Conservation (phyloP, 176 grass and related monocot genomes). For the bread wheat (Triticum aestivum) region IWGSC_CS_RefSeq_v2.1 NC_057802.1:278973790-278974289, state of each 20-base stretch:
- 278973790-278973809: slow-evolving; percentile 47
- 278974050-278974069: background rate
- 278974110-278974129: too few relatives aligned
- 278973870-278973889: slow-evolving; percentile 44
- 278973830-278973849: slow-evolving; percentile 54
- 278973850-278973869: slow-evolving; percentile 36
- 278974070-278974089: background rate
- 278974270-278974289: too few relatives aligned
- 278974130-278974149: too few relatives aligned
- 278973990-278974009: slow-evolving; percentile 29
- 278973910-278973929: slow-evolving; percentile 1
- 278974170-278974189: background rate
- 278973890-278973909: slow-evolving; percentile 29
- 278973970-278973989: slow-evolving; percentile 9
- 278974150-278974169: background rate
- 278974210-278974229: too few relatives aligned
- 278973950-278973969: background rate
- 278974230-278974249: too few relatives aligned
- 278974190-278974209: too few relatives aligned
- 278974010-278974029: background rate
- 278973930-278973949: slow-evolving; percentile 30
- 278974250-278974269: too few relatives aligned
- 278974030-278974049: background rate
- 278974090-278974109: background rate
- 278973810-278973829: slow-evolving; percentile 29